Evolutionary conservation across 2,329 filamentous ascomycete species (phyloP), one percentile per base, ranked within the genome.

Genomic region (Fusarium sp.): DNA sequence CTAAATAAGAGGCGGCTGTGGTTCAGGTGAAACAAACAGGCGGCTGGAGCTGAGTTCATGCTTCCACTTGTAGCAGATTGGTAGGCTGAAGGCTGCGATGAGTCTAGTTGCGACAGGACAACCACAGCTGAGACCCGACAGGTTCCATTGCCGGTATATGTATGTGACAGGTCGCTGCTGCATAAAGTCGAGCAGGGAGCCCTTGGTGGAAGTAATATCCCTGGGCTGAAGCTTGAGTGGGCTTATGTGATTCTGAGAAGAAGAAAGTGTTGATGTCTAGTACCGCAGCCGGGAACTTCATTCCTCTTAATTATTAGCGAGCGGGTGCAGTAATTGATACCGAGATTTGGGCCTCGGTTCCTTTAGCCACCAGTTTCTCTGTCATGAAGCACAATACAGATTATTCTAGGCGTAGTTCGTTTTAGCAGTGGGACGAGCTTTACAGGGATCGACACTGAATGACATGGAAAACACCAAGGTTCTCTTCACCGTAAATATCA

Each of bases 211-310:
- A 43, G 62, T 63, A 70, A 70, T 70, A 63, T 70, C 54, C 46
- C 47, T 65, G 67, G 67, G 67, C 67, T 70, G 56, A 70, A 70
- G 65, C 59, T 61, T 70, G 59, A 68, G 67, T 58, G 48, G 46
- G 41, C 45, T 58, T 36, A 26, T 25, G 42, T 34, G 19, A 19
- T 19, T 19, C 19, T 19, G 19, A 19, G 19, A 19, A 19, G n/a
- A 44, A 25, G 24, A 22, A 32, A 31, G 41, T 38, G 48, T 48
- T 59, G 36, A 58, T 51, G 31, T 52, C 32, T 49, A 49, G 61
- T 48, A 50, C 39, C 39, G 35, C 45, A 31, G 29, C 19, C 34
- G 31, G 11, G 13, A 34, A 12, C 5, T n/a, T 32, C n/a, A 6
- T 34, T n/a, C n/a, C 6, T 28, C 7, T 28, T 7, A 2, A 28